Conservation (phyloP, 805 yeast genomes). For the Cyberlindnera suaveolens region DNA sequence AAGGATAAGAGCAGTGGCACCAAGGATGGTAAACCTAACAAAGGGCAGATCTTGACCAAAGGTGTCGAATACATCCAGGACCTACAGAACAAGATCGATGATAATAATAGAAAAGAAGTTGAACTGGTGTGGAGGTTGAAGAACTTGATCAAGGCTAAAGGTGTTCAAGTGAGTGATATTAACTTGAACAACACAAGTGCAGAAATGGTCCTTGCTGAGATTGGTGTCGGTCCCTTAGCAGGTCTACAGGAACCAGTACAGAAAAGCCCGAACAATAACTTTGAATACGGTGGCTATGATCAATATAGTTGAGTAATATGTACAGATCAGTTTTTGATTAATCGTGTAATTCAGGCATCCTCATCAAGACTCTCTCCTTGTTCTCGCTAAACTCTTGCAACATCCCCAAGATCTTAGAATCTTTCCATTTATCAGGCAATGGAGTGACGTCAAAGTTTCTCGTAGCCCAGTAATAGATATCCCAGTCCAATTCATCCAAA, state of each 20-base stretch:
- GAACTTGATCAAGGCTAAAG: conserved; percentile 41
- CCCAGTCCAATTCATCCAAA: conserved; percentile 97
- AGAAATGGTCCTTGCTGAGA: conserved; percentile 64
- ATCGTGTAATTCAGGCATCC: conserved; percentile 70
- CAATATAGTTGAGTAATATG: conserved; percentile 24
- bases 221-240: conserved; percentile 80
- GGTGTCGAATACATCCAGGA: conserved; percentile 66
- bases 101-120: conserved; percentile 71
- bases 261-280: conserved; percentile 24
- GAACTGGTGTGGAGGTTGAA: conserved; percentile 59
- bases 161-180: conserved; percentile 32
- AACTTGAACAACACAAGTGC: conserved; percentile 67
- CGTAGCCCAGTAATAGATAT: conserved; percentile 97
- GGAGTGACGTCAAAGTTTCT: conserved; percentile 76
- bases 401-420: conserved; percentile 53
- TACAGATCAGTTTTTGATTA: neutral
- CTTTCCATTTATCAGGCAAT: conserved; percentile 80
- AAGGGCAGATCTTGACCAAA: conserved; percentile 73
- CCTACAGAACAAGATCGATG: conserved; percentile 69
- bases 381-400: conserved; percentile 74
- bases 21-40: conserved; percentile 78
- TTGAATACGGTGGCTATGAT: conserved; percentile 35
- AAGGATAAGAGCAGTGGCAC: conserved; percentile 53
- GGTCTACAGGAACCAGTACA: conserved; percentile 19
- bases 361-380: conserved; percentile 60